Evolutionary conservation across 441 rosid species (phyloP), one percentile per base, ranked within the genome.

Genomic region (Theobroma grandiflorum): DNA sequence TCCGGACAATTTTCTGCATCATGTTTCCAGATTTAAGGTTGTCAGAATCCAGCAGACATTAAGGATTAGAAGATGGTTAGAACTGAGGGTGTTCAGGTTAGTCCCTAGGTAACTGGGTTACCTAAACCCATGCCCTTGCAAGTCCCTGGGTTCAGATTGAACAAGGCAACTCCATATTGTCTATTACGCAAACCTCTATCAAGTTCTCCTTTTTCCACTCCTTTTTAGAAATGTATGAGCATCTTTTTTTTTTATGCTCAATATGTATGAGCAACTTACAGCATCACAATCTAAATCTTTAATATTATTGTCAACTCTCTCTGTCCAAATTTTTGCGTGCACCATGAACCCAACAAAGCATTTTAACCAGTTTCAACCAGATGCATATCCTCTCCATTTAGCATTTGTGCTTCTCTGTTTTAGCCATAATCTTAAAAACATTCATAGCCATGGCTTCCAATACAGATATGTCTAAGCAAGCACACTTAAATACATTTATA

Each of bases 1-100:
- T 89, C 94, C 3, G 92, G 92, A 85, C 63, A 84, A 75, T 76
- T 85, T 65, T 96, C 98, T 96, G 92, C 88, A 69, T 15, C 61
- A 49, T 35, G 22, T 71, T 61, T 43, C 52, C 31, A 69, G 42
- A 71, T 61, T 63, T 52, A 64, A 47, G 45, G 53, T 67, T 66
- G 38, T 47, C n/a, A 83, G 57, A 11, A 68, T 14, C 58, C 33
- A 62, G 67, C 43, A 52, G 12, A 42, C 70, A 40, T 59, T 58
- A 31, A 64, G 12, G 53, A 11, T 33, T 20, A 72, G 26, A 55
- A n/a, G 15, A 15, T 52, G 33, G 75, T 37, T 47, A 63, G 20
- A 75, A 38, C n/a, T 53, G 53, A 53, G 61, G 12, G 50, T 64
- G 63, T 76, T 64, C 2, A 75, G 8, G 22, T 58, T 8, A 35